Conservation (phyloP, 257 asterid genomes). For the Parsonsia alboflavescens region DNA sequence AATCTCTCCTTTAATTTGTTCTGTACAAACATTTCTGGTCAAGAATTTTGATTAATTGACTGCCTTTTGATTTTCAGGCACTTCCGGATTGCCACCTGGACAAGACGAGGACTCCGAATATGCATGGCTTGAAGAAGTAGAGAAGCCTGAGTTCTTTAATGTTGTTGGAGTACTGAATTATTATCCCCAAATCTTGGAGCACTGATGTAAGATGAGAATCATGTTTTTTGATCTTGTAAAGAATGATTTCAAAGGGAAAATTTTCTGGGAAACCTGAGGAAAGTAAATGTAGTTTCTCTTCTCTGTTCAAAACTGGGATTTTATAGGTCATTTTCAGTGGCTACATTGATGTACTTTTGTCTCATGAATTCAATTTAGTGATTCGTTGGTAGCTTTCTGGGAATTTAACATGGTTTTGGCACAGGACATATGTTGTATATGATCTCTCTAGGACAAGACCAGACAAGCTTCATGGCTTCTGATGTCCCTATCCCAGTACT, state of each 20-base stretch:
- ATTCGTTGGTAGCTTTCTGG: constrained; percentile 34
- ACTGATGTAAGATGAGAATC: not conserved
- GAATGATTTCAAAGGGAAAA: not conserved
- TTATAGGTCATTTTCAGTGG: not conserved
- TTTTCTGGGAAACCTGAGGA: too few species aligned
- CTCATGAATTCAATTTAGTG: not conserved
- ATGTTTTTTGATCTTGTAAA: not conserved
- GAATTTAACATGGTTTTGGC: constrained; percentile 57
- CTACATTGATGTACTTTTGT: not conserved
- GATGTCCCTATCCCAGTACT: constrained; percentile 93
- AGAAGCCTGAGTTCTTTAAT: constrained; percentile 19
- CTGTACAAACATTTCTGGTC: too few species aligned
- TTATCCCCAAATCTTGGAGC: constrained; percentile 8
- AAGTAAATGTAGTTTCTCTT: not conserved
- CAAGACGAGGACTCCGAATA: constrained; percentile 7
- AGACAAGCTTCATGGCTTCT: constrained; percentile 81
- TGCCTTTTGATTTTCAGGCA: constrained; percentile 4
- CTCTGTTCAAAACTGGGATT: not conserved
- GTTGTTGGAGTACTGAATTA: constrained; percentile 11
- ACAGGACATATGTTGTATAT: constrained; percentile 73
- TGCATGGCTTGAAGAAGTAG: constrained; percentile 30
- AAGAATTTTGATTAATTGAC: not conserved
- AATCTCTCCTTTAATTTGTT: too few species aligned
- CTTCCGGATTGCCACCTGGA: not conserved
- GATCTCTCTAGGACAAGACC: constrained; percentile 90